phyloP scores from a whole-genome alignment of 176 grass and related monocot genomes.

The Dactylis glomerata region DNA sequence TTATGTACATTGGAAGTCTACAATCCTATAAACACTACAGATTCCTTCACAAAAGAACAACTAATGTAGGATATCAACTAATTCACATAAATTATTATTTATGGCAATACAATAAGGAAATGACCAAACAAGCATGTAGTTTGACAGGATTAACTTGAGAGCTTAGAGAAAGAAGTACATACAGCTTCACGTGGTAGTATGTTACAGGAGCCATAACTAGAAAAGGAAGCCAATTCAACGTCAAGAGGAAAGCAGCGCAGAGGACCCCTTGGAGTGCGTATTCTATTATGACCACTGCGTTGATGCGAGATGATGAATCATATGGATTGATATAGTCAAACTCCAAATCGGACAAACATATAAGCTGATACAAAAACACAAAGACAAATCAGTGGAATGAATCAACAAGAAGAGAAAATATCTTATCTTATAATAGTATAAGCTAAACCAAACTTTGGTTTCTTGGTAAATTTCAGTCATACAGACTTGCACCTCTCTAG shows the following conservation, averaged over 20 bases:
- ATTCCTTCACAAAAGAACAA: not conserved
- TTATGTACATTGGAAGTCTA: not conserved
- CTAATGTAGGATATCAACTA: not conserved
- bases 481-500: not conserved
- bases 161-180: constrained; percentile 29
- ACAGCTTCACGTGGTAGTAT: constrained; percentile 91
- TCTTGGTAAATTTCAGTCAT: not conserved
- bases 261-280: constrained; percentile 63
- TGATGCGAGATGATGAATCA: constrained; percentile 86
- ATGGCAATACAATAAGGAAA: not conserved
- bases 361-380: constrained; percentile 61
- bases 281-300: constrained; percentile 71
- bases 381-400: constrained; percentile 25
- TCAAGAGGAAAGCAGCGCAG: constrained; percentile 69
- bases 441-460: not conserved
- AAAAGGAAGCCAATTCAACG: constrained; percentile 84
- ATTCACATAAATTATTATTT: constrained; percentile 4
- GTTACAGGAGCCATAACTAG: constrained; percentile 77
- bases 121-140: not conserved
- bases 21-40: not conserved
- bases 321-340: constrained; percentile 96
- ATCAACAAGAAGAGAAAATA: constrained; percentile 18
- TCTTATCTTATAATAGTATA: not conserved
- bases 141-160: constrained; percentile 11
- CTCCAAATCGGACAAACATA: constrained; percentile 89